Base-by-base conservation (phyloP, 176 grass and related monocot genomes). In the Panicum miliaceum region DNA sequence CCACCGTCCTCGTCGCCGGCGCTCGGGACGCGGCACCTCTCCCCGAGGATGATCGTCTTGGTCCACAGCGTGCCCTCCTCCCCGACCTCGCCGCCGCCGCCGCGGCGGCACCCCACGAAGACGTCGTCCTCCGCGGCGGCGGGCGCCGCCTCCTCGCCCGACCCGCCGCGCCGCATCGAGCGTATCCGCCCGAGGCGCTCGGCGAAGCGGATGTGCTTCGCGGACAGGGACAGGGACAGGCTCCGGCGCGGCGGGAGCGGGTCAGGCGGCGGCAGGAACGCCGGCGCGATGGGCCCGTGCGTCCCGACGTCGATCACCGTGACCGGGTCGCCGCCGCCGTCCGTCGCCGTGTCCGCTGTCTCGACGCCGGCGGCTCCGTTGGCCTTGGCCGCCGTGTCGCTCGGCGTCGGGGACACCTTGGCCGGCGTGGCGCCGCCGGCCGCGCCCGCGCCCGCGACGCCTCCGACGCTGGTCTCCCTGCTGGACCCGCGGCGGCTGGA, bases 21-120 rank as follows among this genome's bases (percentile, higher is more conserved):
- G 73, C 43, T 77, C 1, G 81, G 79, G 36, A 92, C 71, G 29
- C 73, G 79, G 72, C 87, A 90, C 65, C 81, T 64, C 72, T 87
- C 87, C 29, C 91, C 81, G 23, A 92, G 87, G 63, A 92, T 89
- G 47, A 90, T 87, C 2, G 76, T 81, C 80, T 92, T 92, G 57
- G 73, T 87, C 91, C 87, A 92, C 54, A 92, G 65, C 9, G 91
- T 64, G 35, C 45, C 16, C 15, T 63, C 83, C 50, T 63, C 64
- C 38, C 46, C 70, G n/a, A 34, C 63, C 36, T 70, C 81, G 3
- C 40, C 29, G 15, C 51, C 64, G 51, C 86, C 12, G 13, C 50
- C 16, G 46, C 12, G 18, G 10, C 41, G 3, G 4, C 76, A 15
- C 13, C 71, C 59, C 12, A 52, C 68, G 56, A 63, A 47, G 41